phyloP scores from a whole-genome alignment of 2,329 filamentous ascomycete species.

The Nigrograna mackinnonii region DNA sequence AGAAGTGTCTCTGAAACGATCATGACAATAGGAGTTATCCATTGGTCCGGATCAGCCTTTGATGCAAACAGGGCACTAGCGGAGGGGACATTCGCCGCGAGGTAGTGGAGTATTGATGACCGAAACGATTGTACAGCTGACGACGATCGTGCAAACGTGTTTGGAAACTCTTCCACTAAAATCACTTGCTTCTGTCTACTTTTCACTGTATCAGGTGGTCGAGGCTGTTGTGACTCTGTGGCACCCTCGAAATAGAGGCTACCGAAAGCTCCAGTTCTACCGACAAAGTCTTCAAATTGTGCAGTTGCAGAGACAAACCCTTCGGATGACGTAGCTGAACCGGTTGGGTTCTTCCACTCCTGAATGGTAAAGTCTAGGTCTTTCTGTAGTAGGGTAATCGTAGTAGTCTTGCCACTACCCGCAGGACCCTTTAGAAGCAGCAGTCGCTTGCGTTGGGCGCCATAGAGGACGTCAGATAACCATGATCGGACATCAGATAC shows the following conservation, averaged over 20 bases:
- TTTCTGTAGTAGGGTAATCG: slow-evolving; percentile 75
- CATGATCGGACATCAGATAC: slow-evolving; percentile 83
- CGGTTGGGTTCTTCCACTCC: slow-evolving; percentile 87
- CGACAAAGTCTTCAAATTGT: slow-evolving; percentile 92
- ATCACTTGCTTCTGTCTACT: slow-evolving; percentile 44
- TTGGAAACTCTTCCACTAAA: slow-evolving; percentile 56
- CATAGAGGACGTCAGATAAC: slow-evolving; percentile 74
- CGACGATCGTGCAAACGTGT: slow-evolving; percentile 51
- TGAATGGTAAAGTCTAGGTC: slow-evolving; percentile 77
- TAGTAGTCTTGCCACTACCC: slow-evolving; percentile 91
- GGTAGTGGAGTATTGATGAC: slow-evolving; percentile 72
- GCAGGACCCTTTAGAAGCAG: slow-evolving; percentile 88
- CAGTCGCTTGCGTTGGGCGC: slow-evolving; percentile 66
- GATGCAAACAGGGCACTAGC: slow-evolving; percentile 47
- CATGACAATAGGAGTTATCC: slow-evolving; percentile 71
- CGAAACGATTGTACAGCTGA: slow-evolving; percentile 61
- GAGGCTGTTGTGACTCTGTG: slow-evolving; percentile 11
- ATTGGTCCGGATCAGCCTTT: slow-evolving; percentile 21
- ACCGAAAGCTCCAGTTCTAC: slow-evolving; percentile 77
- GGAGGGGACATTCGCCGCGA: slow-evolving; percentile 68
- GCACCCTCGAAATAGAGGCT: slow-evolving; percentile 60
- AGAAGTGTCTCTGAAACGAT: slow-evolving; percentile 89
- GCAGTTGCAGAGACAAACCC: slow-evolving; percentile 71
- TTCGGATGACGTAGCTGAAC: slow-evolving; percentile 60
- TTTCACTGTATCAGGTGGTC: slow-evolving; percentile 10